Percentiles rank a stretch among this genome's conserved stretches.
Evolutionary conservation across 306 rosid species (phyloP).

Genomic region (Astragalus membranaceus): DNA sequence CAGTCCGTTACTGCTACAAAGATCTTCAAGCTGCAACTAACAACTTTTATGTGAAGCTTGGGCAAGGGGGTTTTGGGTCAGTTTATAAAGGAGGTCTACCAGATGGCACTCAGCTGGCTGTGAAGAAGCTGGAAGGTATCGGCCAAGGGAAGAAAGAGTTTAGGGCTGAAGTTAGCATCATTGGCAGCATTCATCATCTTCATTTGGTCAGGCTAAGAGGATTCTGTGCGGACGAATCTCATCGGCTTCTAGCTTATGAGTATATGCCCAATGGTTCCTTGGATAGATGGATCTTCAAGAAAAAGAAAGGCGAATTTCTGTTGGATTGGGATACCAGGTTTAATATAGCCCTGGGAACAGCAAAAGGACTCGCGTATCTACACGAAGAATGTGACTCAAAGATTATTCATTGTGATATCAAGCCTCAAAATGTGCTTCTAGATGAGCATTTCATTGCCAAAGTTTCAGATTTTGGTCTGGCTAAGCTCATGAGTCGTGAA

Average conservation of each 20-base stretch:
- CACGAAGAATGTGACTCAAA: conserved; percentile 81
- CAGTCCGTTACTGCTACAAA: conserved; percentile 57
- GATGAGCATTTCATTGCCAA: conserved; percentile 60
- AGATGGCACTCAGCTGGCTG: conserved; percentile 70
- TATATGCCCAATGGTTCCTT: conserved; percentile 76
- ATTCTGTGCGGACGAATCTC: conserved; percentile 74
- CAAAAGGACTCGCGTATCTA: conserved; percentile 77
- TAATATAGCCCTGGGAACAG: conserved; percentile 73
- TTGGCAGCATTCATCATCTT: conserved; percentile 81
- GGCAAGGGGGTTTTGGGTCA: conserved; percentile 86
- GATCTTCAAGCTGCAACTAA: conserved; percentile 68
- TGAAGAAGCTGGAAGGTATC: conserved; percentile 74
- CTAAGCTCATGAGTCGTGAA: conserved; percentile 73
- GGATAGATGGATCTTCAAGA: conserved; percentile 72
- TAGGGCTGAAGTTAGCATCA: conserved; percentile 86
- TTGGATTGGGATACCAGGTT: conserved; percentile 72
- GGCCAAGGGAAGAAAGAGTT: conserved; percentile 93
- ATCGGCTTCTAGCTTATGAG: conserved; percentile 74
- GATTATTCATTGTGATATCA: conserved; percentile 83
- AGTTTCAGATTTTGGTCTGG: conserved; percentile 83
- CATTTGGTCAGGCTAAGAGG: conserved; percentile 74
- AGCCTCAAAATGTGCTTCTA: conserved; percentile 85
- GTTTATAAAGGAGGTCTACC: conserved; percentile 67
- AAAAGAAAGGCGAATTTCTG: conserved; percentile 32
- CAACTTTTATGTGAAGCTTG: conserved; percentile 67